Percentiles rank a stretch among this genome's conserved stretches.
phyloP scores from a whole-genome alignment of 768 basidiomycete species.

The Phanerochaete sordida region DNA sequence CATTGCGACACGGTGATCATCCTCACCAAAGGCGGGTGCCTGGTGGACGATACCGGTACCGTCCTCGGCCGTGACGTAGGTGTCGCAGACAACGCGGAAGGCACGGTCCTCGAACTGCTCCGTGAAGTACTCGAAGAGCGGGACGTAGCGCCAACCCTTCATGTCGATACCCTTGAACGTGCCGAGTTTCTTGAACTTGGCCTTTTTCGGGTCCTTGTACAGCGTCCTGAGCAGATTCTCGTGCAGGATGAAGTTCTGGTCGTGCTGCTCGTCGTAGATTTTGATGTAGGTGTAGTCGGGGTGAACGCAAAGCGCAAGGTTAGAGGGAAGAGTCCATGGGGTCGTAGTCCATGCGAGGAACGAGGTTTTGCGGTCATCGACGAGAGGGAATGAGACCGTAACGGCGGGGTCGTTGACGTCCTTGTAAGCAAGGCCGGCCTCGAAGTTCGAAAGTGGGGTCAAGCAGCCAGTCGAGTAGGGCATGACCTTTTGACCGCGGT shows the following conservation, averaged over 20 bases:
- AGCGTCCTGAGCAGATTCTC: constrained; percentile 82
- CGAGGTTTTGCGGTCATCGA: constrained; percentile 88
- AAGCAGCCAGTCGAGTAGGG: constrained; percentile 97
- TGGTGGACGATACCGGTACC: constrained; percentile 99
- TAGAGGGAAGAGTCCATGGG: constrained; percentile 97
- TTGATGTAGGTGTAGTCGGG: constrained; percentile 96
- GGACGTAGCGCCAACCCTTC: constrained; percentile 94
- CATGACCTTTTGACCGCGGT: constrained; percentile 93
- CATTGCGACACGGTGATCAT: constrained; percentile 93
- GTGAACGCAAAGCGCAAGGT: constrained; percentile 92
- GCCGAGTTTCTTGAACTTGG: constrained; percentile 89
- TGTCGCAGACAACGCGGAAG: constrained; percentile 85
- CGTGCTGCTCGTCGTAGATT: constrained; percentile 85
- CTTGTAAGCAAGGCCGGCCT: constrained; percentile 88
- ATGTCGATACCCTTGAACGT: constrained; percentile 88
- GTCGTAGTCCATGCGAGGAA: constrained; percentile 98
- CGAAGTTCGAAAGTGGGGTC: constrained; percentile 96
- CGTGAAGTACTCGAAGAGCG: constrained; percentile 95
- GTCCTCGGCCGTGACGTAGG: constrained; percentile 88
- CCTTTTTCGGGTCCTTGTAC: constrained; percentile 97
- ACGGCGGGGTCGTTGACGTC: constrained; percentile 96
- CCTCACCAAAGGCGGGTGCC: constrained; percentile 97
- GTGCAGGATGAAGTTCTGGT: constrained; percentile 88
- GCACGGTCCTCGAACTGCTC: constrained; percentile 93
- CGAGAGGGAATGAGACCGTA: constrained; percentile 88